phyloP scores from a whole-genome alignment of 2,329 filamentous ascomycete species.

The Ophiobolus disseminans region DNA sequence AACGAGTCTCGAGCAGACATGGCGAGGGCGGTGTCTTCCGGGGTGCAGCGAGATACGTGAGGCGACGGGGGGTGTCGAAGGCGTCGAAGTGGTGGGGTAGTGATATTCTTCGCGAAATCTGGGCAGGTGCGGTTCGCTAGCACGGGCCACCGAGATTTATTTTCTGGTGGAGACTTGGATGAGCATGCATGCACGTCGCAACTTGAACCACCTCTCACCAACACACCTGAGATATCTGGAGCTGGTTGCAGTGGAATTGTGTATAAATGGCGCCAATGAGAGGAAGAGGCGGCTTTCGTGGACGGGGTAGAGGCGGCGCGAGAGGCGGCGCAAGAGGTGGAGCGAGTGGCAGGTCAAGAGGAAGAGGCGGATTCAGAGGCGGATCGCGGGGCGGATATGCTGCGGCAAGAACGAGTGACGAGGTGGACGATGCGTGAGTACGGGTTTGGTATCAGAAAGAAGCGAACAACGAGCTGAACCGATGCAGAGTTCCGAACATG shows the following conservation, averaged over 20 bases:
- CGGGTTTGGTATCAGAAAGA: constrained; percentile 10
- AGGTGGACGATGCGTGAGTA: constrained; percentile 42
- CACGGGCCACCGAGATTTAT: constrained; percentile 35
- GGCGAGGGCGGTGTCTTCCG: constrained; percentile 51
- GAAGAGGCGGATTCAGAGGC: constrained; percentile 32
- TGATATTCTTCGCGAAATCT: constrained; percentile 44
- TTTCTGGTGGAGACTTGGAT: constrained; percentile 22
- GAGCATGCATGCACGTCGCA: constrained; percentile 6
- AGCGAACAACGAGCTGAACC: constrained; percentile 18
- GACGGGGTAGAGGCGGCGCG: constrained; percentile 11
- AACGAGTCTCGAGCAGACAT: constrained; percentile 89
- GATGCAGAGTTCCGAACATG: constrained; percentile 18
- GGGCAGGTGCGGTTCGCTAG: constrained; percentile 40
- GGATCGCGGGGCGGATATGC: constrained; percentile 39
- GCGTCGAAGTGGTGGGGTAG: constrained; percentile 26
- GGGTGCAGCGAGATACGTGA: constrained; percentile 15
- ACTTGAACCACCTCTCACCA: constrained; percentile 11
- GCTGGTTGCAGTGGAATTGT: constrained; percentile 20
- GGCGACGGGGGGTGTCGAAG: constrained; percentile 21
- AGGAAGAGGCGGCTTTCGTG: constrained; percentile 15
- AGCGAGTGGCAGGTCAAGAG: constrained; percentile 4
- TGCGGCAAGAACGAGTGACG: constrained; percentile 37
- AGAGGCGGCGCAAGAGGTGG: constrained; percentile 6
- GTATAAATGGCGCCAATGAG: constrained; percentile 21
- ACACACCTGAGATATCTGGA: constrained; percentile 20